Conservation (phyloP, 1,284 basidiomycete genomes). For the Boletellus sp. region DNA sequence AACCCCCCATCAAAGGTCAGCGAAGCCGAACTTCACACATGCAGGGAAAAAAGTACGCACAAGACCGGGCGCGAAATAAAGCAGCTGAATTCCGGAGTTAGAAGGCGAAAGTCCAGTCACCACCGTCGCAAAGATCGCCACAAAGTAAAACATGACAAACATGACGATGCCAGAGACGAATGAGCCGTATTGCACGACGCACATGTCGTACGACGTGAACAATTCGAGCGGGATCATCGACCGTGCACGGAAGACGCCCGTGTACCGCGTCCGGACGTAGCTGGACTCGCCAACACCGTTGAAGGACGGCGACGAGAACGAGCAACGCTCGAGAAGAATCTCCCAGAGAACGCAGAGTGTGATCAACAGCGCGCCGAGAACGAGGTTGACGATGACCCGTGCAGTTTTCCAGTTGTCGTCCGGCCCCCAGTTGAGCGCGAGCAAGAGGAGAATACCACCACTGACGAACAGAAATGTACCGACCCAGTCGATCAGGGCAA, state of each 20-base stretch:
- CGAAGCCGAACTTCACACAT: neutral
- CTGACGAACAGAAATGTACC: slow-evolving; percentile 41
- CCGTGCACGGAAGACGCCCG: slow-evolving; percentile 32
- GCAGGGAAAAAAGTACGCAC: slow-evolving; percentile 23
- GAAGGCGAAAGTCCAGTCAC: slow-evolving; percentile 38
- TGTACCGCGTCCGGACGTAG: slow-evolving; percentile 5
- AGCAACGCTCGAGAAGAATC: slow-evolving; percentile 34
- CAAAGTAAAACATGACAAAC: slow-evolving; percentile 53
- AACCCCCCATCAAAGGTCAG: neutral
- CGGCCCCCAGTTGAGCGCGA: slow-evolving; percentile 40
- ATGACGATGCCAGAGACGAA: slow-evolving; percentile 46
- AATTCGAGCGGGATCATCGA: slow-evolving; percentile 44
- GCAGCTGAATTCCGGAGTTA: slow-evolving; percentile 42
- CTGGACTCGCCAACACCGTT: neutral
- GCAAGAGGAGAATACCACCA: slow-evolving; percentile 37
- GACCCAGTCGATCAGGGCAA: slow-evolving; percentile 45
- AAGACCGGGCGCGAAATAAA: slow-evolving; percentile 48
- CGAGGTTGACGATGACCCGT: slow-evolving; percentile 35
- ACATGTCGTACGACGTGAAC: slow-evolving; percentile 38
- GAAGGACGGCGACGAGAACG: neutral
- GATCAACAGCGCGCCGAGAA: slow-evolving; percentile 39
- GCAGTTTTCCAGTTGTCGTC: slow-evolving; percentile 32
- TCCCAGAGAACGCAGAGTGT: slow-evolving; percentile 41
- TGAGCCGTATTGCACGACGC: slow-evolving; percentile 36
- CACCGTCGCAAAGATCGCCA: slow-evolving; percentile 48